Evolutionary conservation across 2,329 filamentous ascomycete species (phyloP).

Genomic region (Proliferodiscus dingleyae): DNA sequence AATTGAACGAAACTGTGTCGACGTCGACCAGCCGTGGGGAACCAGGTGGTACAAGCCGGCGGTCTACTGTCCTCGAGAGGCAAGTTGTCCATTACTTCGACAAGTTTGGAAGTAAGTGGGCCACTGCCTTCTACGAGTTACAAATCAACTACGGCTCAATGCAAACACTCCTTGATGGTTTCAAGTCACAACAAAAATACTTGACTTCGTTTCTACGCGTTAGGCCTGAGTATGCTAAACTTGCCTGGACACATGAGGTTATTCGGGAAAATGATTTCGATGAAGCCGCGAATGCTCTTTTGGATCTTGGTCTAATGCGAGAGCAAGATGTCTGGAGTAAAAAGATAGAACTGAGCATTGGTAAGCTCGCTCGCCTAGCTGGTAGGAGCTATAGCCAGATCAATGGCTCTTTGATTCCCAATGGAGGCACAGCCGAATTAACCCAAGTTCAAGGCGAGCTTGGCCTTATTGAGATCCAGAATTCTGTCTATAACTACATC

Average conservation of each 20-base stretch:
- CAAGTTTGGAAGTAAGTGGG: constrained; percentile 46
- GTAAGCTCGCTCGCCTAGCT: constrained; percentile 74
- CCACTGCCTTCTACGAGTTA: constrained; percentile 73
- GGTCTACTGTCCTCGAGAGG: constrained; percentile 19
- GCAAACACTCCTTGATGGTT: constrained; percentile 64
- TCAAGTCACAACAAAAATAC: constrained; percentile 61
- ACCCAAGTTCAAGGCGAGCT: constrained; percentile 25
- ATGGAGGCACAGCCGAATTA: constrained; percentile 35
- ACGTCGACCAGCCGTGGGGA: constrained; percentile 1
- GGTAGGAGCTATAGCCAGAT: constrained; percentile 42
- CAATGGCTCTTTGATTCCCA: constrained; percentile 26
- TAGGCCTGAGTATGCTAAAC: constrained; percentile 65
- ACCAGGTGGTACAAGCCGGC: constrained; percentile 1
- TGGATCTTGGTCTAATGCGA: constrained; percentile 62
- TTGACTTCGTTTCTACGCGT: constrained; percentile 76
- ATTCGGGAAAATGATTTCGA: constrained; percentile 69
- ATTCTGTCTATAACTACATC: constrained; percentile 68
- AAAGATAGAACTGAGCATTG: constrained; percentile 85
- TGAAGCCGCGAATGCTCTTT: constrained; percentile 66
- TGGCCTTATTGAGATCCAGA: constrained; percentile 64
- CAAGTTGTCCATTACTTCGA: constrained; percentile 40
- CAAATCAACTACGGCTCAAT: constrained; percentile 65
- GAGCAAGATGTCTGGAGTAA: constrained; percentile 87
- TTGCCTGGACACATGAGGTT: constrained; percentile 95
- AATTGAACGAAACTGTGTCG: constrained; percentile 13